phyloP scores from a whole-genome alignment of 805 yeast genomes.

The Wickerhamiella bombiphila region DNA sequence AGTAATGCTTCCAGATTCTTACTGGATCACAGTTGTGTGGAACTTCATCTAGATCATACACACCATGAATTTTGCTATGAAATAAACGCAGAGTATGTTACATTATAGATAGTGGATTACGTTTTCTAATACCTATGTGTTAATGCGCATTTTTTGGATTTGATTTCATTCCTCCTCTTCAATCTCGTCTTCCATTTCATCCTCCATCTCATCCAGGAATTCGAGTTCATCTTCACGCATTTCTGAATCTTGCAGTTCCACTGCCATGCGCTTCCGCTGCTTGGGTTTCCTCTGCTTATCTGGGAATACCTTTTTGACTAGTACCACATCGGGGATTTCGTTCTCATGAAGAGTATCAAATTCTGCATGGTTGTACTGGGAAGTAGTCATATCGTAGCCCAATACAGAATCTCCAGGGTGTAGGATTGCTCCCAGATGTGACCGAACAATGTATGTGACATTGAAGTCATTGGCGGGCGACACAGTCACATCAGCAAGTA shows the following conservation, averaged over 20 bases:
- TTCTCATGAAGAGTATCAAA: constrained; percentile 28
- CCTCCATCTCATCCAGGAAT: constrained; percentile 84
- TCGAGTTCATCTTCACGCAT: constrained; percentile 75
- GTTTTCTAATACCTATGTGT: no score
- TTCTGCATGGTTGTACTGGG: constrained; percentile 53
- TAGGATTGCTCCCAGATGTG: constrained; percentile 85
- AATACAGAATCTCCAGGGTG: constrained; percentile 94
- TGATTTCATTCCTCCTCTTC: no score
- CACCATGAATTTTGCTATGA: no score
- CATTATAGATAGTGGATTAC: no score
- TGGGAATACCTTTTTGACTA: constrained; percentile 80
- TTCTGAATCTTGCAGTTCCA: constrained; percentile 77
- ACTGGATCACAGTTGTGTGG: no score
- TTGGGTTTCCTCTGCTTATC: constrained; percentile 67
- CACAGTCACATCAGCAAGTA: constrained; percentile 79
- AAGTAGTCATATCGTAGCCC: constrained; percentile 76
- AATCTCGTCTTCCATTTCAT: no score
- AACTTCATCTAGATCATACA: no score
- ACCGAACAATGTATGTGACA: constrained; percentile 63
- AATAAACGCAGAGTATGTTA: no score
- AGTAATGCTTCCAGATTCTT: no score
- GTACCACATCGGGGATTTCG: constrained; percentile 55
- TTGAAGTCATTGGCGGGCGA: constrained; percentile 88
- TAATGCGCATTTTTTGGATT: no score
- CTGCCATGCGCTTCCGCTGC: constrained; percentile 83